A percentile compares a stretch with the other conserved stretches of the same genome.
Conservation (phyloP, 2,329 filamentous ascomycete species). For the Penicillium sumatraense region DNA sequence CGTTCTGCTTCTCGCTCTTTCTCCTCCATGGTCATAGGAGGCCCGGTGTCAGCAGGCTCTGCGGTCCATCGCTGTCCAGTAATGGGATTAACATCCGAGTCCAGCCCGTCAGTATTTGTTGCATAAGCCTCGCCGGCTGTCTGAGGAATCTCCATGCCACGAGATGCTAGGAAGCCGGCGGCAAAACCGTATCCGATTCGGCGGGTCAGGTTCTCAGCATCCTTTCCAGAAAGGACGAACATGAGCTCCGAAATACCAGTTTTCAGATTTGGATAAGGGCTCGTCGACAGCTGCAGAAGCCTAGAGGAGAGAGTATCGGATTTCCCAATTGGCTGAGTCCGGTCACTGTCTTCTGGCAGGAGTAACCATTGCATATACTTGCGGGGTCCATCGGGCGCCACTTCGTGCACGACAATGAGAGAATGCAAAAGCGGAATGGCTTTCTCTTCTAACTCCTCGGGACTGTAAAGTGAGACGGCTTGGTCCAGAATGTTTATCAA, state of each 20-base stretch:
- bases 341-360: conserved; percentile 77
- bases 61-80: conserved; percentile 80
- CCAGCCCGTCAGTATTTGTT: conserved; percentile 28
- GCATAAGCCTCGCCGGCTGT: conserved; percentile 63
- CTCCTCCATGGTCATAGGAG: conserved; percentile 86
- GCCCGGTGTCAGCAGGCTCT: conserved; percentile 63
- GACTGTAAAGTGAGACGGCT: conserved; percentile 66
- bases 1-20: conserved; percentile 90
- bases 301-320: conserved; percentile 74
- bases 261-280: conserved; percentile 73
- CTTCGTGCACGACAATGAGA: conserved; percentile 71
- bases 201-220: conserved; percentile 78
- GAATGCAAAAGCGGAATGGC: conserved; percentile 76
- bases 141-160: conserved; percentile 77
- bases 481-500: conserved; percentile 72
- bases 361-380: conserved; percentile 68
- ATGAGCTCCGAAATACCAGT: conserved; percentile 77
- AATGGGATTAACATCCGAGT: conserved; percentile 71
- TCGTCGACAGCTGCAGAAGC: conserved; percentile 77
- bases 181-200: conserved; percentile 96
- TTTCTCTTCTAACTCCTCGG: conserved; percentile 72
- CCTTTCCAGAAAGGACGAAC: conserved; percentile 83
- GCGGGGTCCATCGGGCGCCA: conserved; percentile 67
- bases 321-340: conserved; percentile 75
- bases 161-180: conserved; percentile 83